Conservation (phyloP, 2,329 filamentous ascomycete species). For the Capronia epimyces region DNA sequence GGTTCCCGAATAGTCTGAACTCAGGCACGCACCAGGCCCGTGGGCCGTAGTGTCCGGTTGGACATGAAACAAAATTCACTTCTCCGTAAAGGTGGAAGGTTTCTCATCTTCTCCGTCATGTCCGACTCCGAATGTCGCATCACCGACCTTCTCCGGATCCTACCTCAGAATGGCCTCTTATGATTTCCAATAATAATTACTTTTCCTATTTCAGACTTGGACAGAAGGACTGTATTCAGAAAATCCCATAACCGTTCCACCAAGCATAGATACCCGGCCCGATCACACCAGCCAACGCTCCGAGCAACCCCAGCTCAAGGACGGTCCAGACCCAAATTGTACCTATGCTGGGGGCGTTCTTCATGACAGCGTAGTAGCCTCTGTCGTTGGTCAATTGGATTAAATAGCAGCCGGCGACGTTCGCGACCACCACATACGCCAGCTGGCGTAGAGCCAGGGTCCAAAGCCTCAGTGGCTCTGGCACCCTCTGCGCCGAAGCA, state of each 20-base stretch:
- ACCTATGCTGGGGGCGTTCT: slow-evolving; percentile 79
- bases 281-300: slow-evolving; percentile 54
- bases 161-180: background rate
- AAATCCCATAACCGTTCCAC: slow-evolving; percentile 51
- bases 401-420: slow-evolving; percentile 67
- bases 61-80: no score
- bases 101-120: slow-evolving; percentile 9
- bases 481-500: slow-evolving; percentile 20
- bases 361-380: slow-evolving; percentile 84
- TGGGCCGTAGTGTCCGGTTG: no score
- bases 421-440: slow-evolving; percentile 59
- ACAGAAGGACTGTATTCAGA: slow-evolving; percentile 28
- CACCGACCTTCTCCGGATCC: slow-evolving; percentile 6
- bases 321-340: slow-evolving; percentile 92
- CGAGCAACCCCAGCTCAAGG: slow-evolving; percentile 70
- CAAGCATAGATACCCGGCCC: slow-evolving; percentile 50
- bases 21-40: no score
- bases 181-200: background rate
- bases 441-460: slow-evolving; percentile 32
- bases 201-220: no score
- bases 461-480: slow-evolving; percentile 4
- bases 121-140: background rate
- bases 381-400: slow-evolving; percentile 74
- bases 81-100: no score
- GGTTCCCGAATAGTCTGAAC: no score